Conservation (phyloP, 192 early-diverging fungal genomes). For the Coemansia sp. region DNA sequence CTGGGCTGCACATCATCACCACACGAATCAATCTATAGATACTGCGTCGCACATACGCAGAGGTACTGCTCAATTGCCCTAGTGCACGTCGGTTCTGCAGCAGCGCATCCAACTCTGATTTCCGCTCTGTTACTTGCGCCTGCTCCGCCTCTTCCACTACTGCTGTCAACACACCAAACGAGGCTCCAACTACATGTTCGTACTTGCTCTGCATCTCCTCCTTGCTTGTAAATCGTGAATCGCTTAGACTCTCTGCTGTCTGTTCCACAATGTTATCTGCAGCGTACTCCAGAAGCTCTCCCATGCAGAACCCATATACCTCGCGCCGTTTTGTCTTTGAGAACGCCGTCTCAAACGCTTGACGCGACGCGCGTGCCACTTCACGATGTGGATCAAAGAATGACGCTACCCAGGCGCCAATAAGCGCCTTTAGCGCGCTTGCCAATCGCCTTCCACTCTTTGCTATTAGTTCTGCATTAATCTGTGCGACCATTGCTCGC, state of each 20-base stretch:
- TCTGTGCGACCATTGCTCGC: constrained; percentile 63
- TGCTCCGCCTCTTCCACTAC: constrained; percentile 35
- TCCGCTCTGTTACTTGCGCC: constrained; percentile 13
- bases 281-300: constrained; percentile 70
- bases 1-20: constrained; percentile 43
- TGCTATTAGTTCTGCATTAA: constrained; percentile 68
- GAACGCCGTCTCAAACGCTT: constrained; percentile 68
- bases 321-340: constrained; percentile 71
- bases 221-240: constrained; percentile 34
- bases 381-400: constrained; percentile 84
- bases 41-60: constrained; percentile 39
- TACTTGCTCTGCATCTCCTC: constrained; percentile 48
- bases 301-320: constrained; percentile 74
- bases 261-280: constrained; percentile 70
- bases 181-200: constrained; percentile 40
- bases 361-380: constrained; percentile 61
- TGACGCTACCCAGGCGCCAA: constrained; percentile 80
- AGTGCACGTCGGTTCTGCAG: constrained; percentile 13
- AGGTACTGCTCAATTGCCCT: constrained; percentile 19
- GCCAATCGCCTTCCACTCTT: constrained; percentile 74
- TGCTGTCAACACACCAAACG: constrained; percentile 39
- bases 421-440: constrained; percentile 74
- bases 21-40: constrained; percentile 32
- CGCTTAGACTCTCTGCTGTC: constrained; percentile 79
- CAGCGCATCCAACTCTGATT: constrained; percentile 38